phyloP scores from a whole-genome alignment of 2,329 filamentous ascomycete species.

The Hyphodiscus sp. region DNA sequence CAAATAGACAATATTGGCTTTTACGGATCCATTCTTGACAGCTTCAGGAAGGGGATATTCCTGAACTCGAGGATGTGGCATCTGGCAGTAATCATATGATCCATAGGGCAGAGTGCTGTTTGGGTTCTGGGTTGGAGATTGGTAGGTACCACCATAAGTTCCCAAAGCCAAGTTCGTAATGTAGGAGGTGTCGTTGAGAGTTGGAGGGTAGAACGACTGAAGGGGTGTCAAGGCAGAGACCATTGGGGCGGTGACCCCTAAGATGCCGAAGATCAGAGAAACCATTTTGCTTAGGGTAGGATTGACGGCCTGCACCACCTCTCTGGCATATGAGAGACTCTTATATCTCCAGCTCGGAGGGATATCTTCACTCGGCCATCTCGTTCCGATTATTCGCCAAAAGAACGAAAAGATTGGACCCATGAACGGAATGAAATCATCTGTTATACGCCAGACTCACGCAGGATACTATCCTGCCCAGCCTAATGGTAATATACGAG shows the following conservation, averaged over 20 bases:
- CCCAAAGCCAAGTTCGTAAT: constrained; percentile 32
- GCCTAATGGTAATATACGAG: background rate
- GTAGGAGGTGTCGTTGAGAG: constrained; percentile 32
- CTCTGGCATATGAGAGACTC: background rate
- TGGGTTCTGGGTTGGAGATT: constrained; percentile 22
- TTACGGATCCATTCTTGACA: constrained; percentile 24
- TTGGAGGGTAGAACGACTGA: constrained; percentile 31
- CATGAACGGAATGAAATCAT: background rate
- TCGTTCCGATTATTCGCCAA: background rate
- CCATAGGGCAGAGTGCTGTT: constrained; percentile 21
- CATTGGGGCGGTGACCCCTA: background rate
- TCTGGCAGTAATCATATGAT: constrained; percentile 34
- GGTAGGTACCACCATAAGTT: constrained; percentile 33
- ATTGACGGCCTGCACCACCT: background rate
- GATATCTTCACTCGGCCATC: background rate
- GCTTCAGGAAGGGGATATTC: constrained; percentile 30
- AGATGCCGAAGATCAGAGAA: background rate
- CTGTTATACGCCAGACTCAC: background rate
- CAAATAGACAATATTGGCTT: constrained; percentile 31
- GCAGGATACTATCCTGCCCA: background rate
- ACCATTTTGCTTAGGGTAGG: background rate
- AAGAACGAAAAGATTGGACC: background rate
- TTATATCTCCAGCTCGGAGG: background rate
- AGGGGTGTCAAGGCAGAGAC: constrained; percentile 7
- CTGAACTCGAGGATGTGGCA: constrained; percentile 32